Base-by-base conservation (phyloP, 768 basidiomycete species). In the Leucosporidium scottii region DNA sequence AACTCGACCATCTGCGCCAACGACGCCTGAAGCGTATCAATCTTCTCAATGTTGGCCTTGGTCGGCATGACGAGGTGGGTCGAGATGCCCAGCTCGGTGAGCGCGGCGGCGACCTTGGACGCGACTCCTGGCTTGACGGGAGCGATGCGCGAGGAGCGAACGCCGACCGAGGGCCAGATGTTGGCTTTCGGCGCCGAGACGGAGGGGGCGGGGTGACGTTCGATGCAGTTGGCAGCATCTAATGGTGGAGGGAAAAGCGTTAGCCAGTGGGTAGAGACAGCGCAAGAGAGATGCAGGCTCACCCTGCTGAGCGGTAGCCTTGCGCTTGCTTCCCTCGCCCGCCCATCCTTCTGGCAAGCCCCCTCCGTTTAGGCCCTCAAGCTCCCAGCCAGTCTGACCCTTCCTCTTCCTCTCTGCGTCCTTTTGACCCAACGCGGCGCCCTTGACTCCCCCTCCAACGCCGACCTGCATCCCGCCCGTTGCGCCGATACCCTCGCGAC, bases 51-150 rank as follows among this genome's bases (percentile, higher is more conserved):
- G 71, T 92, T 96, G 30, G 86, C 86, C 49, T 86, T 83, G 3
- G 96, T 97, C 23, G 96, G 96, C 92, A 98, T 97, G 68, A 94
- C 89, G 59, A 99, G 83, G 17, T 88, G 85, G 21, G 83, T 83
- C 64, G 85, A 82, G 17, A 96, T 80, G 20, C 87, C 87, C 17
- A 93, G 82, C 78, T 97, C 93, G 10, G 82, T 77, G 21, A 97
- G 82, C 20, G 87, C 83, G 66, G 87, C 86, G 13, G 85, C 82
- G 73, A 97, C 85, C 75, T 92, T 91, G 21, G 86, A 85, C 3
- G 85, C 84, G 28, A 87, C 82, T 49, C 85, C 82, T 6, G 86
- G 81, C 77, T 92, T 94, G 21, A 91, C 89, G 44, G 82, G 78
- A 1, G 91, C 87, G 31, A 96, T 81, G 77, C 91, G 93, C 77